A percentile compares a stretch with the other conserved stretches of the same genome.
These are phyloP conservation scores for Diaporthe sp. DNA, from an alignment of 2,329 filamentous ascomycete species.

Conservation along the genomic window DNA sequence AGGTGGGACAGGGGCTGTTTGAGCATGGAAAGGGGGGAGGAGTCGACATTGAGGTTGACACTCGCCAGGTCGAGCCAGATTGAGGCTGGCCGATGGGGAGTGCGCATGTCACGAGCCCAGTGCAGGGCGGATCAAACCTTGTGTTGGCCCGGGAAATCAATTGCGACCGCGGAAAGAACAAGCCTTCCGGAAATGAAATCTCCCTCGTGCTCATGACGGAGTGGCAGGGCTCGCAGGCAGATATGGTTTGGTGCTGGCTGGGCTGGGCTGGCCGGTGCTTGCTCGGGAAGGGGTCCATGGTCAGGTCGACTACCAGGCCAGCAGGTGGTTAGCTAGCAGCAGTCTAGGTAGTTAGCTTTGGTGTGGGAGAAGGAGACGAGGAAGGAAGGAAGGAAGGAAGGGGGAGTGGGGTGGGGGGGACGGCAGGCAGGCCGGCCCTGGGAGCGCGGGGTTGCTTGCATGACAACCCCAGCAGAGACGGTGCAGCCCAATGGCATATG, in stretches of 20 bases:
- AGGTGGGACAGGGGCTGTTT: conserved; percentile 16
- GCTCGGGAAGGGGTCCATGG: not conserved
- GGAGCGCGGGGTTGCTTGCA: conserved; percentile 34
- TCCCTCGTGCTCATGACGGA: not conserved
- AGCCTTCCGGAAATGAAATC: conserved; percentile 30
- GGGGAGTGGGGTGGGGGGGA: not conserved
- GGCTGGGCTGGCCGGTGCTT: not conserved
- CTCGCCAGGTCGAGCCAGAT: not conserved
- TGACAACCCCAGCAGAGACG: conserved; percentile 16
- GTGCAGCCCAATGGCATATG: conserved; percentile 29
- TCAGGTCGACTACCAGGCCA: not conserved
- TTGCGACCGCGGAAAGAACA: conserved; percentile 23
- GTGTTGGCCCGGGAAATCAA: conserved; percentile 2
- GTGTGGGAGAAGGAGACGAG: not conserved
- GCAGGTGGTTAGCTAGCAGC: not conserved
- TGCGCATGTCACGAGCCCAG: not conserved
- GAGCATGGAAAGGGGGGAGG: not conserved
- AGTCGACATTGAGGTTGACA: not conserved
- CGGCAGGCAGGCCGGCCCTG: not conserved
- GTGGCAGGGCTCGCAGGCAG: not conserved
- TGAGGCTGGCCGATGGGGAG: not conserved
- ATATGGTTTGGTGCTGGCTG: conserved; percentile 11
- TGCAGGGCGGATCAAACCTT: conserved; percentile 26
- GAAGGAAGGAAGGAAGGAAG: not conserved
- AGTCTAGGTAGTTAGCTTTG: not conserved